Evolutionary conservation across 139 green algal genomes (phyloP).

Genomic region (Ostreobium quekettii): DNA sequence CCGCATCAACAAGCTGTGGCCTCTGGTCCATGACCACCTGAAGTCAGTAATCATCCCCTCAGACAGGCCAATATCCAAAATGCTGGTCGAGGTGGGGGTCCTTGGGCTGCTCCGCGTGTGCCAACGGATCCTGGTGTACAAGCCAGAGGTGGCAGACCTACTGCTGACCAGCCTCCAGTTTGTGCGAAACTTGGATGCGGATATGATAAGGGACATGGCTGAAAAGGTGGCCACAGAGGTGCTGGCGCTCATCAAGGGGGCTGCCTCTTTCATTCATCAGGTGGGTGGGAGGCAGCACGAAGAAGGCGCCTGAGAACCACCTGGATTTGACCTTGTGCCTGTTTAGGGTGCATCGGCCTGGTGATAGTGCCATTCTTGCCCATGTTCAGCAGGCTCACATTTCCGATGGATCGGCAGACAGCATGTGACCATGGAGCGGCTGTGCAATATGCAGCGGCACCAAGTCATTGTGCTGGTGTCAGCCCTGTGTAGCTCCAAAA

Average conservation of each 20-base stretch:
- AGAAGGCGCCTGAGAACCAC: background rate
- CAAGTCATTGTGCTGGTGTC: background rate
- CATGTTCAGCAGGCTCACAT: background rate
- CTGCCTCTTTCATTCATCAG: constrained; percentile 22
- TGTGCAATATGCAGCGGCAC: background rate
- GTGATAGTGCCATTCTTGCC: background rate
- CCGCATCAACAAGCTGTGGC: constrained; percentile 18
- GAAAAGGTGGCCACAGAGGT: constrained; percentile 61
- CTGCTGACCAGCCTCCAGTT: constrained; percentile 70
- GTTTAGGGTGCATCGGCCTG: background rate
- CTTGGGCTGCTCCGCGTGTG: constrained; percentile 80
- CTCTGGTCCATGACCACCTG: constrained; percentile 11
- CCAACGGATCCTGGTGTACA: constrained; percentile 81
- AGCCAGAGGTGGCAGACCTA: constrained; percentile 72
- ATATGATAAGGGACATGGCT: constrained; percentile 51
- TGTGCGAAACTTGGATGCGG: constrained; percentile 63
- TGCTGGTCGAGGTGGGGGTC: constrained; percentile 68
- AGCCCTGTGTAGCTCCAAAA: background rate
- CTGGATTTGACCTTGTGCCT: background rate
- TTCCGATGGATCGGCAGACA: background rate
- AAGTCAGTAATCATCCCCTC: constrained; percentile 6
- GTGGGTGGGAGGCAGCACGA: background rate
- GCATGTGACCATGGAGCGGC: background rate
- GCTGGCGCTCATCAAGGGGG: constrained; percentile 47
- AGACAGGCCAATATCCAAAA: background rate